phyloP scores from a whole-genome alignment of 202 grass and related monocot genomes.

The Cymbopogon flexuosus region DNA sequence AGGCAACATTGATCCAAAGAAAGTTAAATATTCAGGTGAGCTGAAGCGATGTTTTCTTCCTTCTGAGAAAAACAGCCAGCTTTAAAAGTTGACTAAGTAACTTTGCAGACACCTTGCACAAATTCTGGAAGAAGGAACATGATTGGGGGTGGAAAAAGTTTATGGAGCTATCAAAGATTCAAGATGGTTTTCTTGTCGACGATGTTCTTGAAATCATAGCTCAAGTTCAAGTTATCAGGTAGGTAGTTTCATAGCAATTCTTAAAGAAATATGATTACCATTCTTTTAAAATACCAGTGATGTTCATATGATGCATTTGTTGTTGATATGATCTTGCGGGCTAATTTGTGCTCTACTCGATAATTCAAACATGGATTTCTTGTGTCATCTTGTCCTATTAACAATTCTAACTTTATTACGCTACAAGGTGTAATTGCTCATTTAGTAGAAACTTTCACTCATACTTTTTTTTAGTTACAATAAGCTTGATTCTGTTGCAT shows the following conservation, averaged over 20 bases:
- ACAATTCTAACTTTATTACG: conserved; percentile 2
- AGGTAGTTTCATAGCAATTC: conserved; percentile 4
- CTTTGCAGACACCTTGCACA: conserved; percentile 75
- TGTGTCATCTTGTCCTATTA: not conserved
- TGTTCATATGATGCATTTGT: not conserved
- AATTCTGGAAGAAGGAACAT: conserved; percentile 95
- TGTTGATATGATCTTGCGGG: not conserved
- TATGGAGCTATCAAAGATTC: conserved; percentile 82
- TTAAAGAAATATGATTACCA: not conserved
- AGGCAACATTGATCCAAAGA: conserved; percentile 82
- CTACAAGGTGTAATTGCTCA: conserved; percentile 21
- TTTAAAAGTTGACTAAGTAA: conserved; percentile 34
- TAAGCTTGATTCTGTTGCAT: not conserved
- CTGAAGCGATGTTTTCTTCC: not conserved
- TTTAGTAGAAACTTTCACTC: conserved; percentile 13
- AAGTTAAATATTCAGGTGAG: conserved; percentile 93
- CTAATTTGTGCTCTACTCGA: conserved; percentile 15
- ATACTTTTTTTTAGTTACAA: not conserved
- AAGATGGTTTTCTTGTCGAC: conserved; percentile 81
- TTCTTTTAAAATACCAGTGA: not conserved
- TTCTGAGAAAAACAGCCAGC: conserved; percentile 7
- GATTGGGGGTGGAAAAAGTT: conserved; percentile 98
- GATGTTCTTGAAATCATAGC: conserved; percentile 76
- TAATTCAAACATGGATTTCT: not conserved
- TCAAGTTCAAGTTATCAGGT: conserved; percentile 96